Evolutionary conservation across 2,329 filamentous ascomycete species (phyloP), one percentile per base, ranked within the genome.

Genomic region (Tympanopsis confertula): DNA sequence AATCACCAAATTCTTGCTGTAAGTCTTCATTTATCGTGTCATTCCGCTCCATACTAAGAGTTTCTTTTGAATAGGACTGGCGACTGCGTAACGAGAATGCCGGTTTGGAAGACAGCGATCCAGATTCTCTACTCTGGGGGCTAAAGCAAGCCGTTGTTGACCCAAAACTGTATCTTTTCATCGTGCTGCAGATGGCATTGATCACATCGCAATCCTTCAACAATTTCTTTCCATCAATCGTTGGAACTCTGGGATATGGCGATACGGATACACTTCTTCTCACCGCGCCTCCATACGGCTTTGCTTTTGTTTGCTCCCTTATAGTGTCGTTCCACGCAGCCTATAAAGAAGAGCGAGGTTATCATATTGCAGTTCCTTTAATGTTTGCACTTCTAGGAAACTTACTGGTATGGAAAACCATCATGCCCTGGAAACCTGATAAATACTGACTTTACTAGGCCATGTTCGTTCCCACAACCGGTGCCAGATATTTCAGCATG

Each of bases 141-240:
- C 20, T 47, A 1, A 39, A 42, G 39, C 39, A 50, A 40, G 36
- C 46, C 36, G 33, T 46, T 17, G 29, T 42, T 4, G 47, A 50
- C 37, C 47, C 46, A 10, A 50, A 47, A 37, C 35, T 50, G 19
- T 49, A 49, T 40, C 44, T 52, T 26, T 53, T 50, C 29, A 39
- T 49, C 20, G 32, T 48, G 5, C 29, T 47, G 35, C 47, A 50
- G 22, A 48, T 49, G 48, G 40, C 46, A 0, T 43, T 49, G 13
- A 46, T 46, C 13, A 46, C 44, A 3, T 35, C 44, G 12, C 41
- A 46, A 36, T 46, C 35, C n/a, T n/a, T 82, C 10, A 79, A 73
- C 24, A 80, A 78, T 53, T 82, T 82, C 61, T 79, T 82, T 56
- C 77, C 77, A 29, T 81, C 80, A 0, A 77, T 87, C 39, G 80